Evolutionary conservation across 768 basidiomycete species (phyloP).

Genomic region (Amanita fuliginea): DNA sequence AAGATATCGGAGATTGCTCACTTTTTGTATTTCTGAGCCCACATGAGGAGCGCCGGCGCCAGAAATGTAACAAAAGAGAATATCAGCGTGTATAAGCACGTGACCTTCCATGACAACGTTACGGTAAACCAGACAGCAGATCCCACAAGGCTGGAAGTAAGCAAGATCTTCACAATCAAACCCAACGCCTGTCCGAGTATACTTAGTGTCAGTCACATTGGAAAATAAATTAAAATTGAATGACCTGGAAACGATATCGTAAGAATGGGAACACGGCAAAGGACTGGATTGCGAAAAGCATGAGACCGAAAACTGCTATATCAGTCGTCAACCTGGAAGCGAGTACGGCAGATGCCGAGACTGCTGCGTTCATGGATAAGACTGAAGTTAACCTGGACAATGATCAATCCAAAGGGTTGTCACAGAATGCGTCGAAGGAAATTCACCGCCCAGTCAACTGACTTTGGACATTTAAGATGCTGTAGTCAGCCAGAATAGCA

Average conservation of each 20-base stretch:
- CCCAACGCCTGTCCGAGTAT: slow-evolving; percentile 31
- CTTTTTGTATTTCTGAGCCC: slow-evolving; percentile 89
- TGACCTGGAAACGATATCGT: slow-evolving; percentile 61
- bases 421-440: slow-evolving; percentile 7
- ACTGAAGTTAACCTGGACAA: slow-evolving; percentile 64
- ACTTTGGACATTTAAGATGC: slow-evolving; percentile 31
- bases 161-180: slow-evolving; percentile 28
- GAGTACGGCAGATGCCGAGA: slow-evolving; percentile 87
- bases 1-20: slow-evolving; percentile 20
- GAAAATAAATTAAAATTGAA: background rate
- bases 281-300: slow-evolving; percentile 70
- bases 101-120: slow-evolving; percentile 43
- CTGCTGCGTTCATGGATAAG: slow-evolving; percentile 82
- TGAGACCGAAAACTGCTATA: slow-evolving; percentile 79
- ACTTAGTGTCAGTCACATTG: slow-evolving; percentile 8
- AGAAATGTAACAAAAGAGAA: slow-evolving; percentile 55
- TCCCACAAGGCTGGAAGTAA: slow-evolving; percentile 44
- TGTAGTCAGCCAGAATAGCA: slow-evolving; percentile 76
- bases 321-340: slow-evolving; percentile 82
- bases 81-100: slow-evolving; percentile 37
- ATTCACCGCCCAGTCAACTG: slow-evolving; percentile 49
- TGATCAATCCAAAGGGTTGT: background rate
- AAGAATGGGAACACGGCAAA: slow-evolving; percentile 82
- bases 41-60: slow-evolving; percentile 65
- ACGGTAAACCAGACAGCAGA: slow-evolving; percentile 40